Percentiles rank a stretch among this genome's conserved stretches.
Conservation (phyloP, 345 rosid genomes). For the Anacardium occidentale region DNA sequence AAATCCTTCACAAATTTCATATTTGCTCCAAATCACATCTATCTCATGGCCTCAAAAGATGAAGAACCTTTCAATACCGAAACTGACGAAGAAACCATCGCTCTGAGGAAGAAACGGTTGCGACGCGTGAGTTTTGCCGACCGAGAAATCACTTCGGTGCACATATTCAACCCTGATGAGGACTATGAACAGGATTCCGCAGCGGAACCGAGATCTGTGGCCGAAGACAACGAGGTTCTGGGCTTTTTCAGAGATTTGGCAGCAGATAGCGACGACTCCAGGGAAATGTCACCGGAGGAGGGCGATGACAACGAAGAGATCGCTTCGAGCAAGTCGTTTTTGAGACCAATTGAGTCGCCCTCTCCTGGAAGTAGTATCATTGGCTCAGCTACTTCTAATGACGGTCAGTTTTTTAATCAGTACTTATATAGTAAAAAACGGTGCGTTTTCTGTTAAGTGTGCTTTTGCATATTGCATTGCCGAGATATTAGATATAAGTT, state of each 20-base stretch:
- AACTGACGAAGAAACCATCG: constrained; percentile 74
- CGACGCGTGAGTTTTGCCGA: constrained; percentile 98
- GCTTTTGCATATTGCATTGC: background rate
- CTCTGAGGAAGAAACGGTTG: constrained; percentile 58
- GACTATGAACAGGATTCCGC: constrained; percentile 59
- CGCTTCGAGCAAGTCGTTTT: constrained; percentile 44
- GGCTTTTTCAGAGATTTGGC: constrained; percentile 59
- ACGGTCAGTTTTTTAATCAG: constrained; percentile 41
- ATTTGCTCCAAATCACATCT: constrained; percentile 4
- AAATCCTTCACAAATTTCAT: background rate
- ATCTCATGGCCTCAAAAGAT: constrained; percentile 43
- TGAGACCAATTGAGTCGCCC: constrained; percentile 61
- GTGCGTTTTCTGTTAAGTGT: background rate
- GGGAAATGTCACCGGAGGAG: constrained; percentile 27
- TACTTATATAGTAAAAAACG: background rate
- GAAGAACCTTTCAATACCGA: constrained; percentile 50
- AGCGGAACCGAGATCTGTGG: constrained; percentile 29
- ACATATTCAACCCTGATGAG: constrained; percentile 88
- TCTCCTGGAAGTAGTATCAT: constrained; percentile 73
- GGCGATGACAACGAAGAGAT: constrained; percentile 31
- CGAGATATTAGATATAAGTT: constrained; percentile 1
- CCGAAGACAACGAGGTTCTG: constrained; percentile 32
- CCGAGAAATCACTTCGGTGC: constrained; percentile 85
- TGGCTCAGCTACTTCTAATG: constrained; percentile 73
- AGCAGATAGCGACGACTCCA: constrained; percentile 56